Base-by-base conservation (phyloP, 306 rosid species). In the Benincasa hispida region DNA sequence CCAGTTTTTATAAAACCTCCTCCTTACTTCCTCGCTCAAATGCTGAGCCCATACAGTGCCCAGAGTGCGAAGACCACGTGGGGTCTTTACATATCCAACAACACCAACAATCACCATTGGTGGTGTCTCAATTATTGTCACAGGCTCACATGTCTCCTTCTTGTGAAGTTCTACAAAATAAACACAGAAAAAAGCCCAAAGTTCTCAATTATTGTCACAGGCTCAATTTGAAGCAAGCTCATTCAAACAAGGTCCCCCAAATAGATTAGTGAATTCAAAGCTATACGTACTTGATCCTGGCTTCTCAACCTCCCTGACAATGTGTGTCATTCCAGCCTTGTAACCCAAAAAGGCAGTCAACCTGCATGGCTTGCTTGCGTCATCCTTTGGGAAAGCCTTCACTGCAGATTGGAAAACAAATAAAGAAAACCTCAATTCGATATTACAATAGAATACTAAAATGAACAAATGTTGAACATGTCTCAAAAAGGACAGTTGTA, bases 321-420 rank as follows among this genome's bases (percentile, higher is more conserved):
- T 88, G 81, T 92, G 97, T 17, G 97, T 92, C 96, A 92, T 92
- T 54, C 96, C 90, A 65, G 97, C 97, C 90, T 92, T 92, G 86
- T 92, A 89, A 51, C 96, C 96, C 78, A 89, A 74, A 37, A 92
- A 92, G 27, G 96, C 93, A 69, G 93, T 92, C 2, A 92, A 81
- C 78, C 81, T 88, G 62, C 93, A 90, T n/a, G 87, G 41, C 80
- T 92, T 88, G 80, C 57, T 58, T 55, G 85, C 88, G 57, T 89
- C 93, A 89, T 92, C 97, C 87, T 83, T 89, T 3, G 97, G 97
- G 82, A 92, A 92, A 30, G 97, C 88, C 93, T 92, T 92, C 93
- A 89, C 97, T 89, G 91, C 77, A 76, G 0, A 24, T 3, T 48
- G 17, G 25, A 47, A 72, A 47, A 25, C 13, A 48, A 27, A 28